Conservation (phyloP, 495 filamentous ascomycete genomes). For the Penicillium coffeae region DNA sequence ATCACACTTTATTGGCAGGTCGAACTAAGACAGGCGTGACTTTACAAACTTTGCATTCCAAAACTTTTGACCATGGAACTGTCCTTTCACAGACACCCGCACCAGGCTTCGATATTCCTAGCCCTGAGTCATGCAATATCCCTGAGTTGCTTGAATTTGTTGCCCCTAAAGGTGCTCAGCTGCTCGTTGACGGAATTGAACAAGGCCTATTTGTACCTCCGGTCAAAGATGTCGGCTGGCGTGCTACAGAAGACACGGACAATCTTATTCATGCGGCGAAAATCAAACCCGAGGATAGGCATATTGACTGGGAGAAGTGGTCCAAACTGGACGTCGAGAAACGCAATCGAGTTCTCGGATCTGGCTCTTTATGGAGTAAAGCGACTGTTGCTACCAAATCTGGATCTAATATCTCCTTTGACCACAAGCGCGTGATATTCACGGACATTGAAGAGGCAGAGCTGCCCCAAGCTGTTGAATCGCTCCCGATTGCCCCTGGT, state of each 20-base stretch:
- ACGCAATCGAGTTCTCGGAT: slow-evolving; percentile 48
- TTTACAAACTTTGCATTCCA: slow-evolving; percentile 76
- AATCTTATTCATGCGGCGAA: slow-evolving; percentile 46
- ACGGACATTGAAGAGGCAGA: slow-evolving; percentile 36
- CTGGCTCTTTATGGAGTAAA: slow-evolving; percentile 52
- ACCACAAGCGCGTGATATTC: slow-evolving; percentile 38
- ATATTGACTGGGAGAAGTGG: slow-evolving; percentile 53
- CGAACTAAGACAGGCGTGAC: slow-evolving; percentile 62
- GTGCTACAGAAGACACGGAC: slow-evolving; percentile 8
- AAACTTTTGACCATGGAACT: slow-evolving; percentile 70
- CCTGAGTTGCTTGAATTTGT: slow-evolving; percentile 37
- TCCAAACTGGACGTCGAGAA: slow-evolving; percentile 42
- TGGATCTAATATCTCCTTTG: slow-evolving; percentile 19
- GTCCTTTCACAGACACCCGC: slow-evolving; percentile 65
- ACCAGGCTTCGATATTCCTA: slow-evolving; percentile 50
- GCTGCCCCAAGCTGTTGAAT: slow-evolving; percentile 23
- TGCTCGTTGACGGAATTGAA: slow-evolving; percentile 60
- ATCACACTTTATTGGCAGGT: slow-evolving; percentile 66
- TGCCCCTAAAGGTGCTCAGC: slow-evolving; percentile 48
- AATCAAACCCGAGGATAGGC: slow-evolving; percentile 49
- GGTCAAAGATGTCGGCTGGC: slow-evolving; percentile 39
- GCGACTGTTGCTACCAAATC: slow-evolving; percentile 24
- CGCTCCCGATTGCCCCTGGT: slow-evolving; percentile 31
- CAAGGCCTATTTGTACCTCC: slow-evolving; percentile 64
- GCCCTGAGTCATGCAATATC: slow-evolving; percentile 38